Percentiles rank a stretch among this genome's conserved stretches.
Conservation (phyloP, 176 grass and related monocot genomes). For the Carex pumila region DNA sequence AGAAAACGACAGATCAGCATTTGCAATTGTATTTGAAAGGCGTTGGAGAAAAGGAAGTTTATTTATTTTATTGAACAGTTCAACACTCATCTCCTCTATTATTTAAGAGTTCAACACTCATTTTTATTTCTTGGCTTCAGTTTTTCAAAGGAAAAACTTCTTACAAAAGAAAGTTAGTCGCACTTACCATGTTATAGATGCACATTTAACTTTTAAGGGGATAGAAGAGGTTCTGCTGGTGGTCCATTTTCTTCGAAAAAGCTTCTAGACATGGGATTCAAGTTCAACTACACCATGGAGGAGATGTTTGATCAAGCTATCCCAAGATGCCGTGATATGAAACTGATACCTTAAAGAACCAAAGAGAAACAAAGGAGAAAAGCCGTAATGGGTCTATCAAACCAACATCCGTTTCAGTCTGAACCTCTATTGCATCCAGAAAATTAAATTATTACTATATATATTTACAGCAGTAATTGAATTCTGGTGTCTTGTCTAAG, state of each 20-base stretch:
- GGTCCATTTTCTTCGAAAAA: constrained; percentile 64
- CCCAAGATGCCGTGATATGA: constrained; percentile 58
- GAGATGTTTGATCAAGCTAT: constrained; percentile 80
- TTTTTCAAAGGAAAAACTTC: neutral
- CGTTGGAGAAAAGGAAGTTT: no score
- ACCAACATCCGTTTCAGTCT: neutral
- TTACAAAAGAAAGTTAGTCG: neutral
- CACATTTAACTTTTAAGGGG: constrained; percentile 44
- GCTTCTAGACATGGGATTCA: constrained; percentile 52
- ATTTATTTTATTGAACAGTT: no score
- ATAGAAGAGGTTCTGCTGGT: constrained; percentile 31
- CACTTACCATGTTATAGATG: neutral
- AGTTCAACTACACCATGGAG: constrained; percentile 57
- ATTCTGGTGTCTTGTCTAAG: neutral
- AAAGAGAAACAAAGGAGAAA: neutral
- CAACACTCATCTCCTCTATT: no score
- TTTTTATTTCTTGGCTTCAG: neutral
- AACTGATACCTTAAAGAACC: constrained; percentile 35
- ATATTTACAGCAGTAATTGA: no score
- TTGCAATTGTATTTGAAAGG: no score
- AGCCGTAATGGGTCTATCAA: neutral
- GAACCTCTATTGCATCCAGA: neutral
- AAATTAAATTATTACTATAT: no score
- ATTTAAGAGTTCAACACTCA: no score
- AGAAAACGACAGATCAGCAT: no score